Evolutionary conservation across 2,329 filamentous ascomycete genomes (phyloP).

Genomic region (Aspergillus proliferans): DNA sequence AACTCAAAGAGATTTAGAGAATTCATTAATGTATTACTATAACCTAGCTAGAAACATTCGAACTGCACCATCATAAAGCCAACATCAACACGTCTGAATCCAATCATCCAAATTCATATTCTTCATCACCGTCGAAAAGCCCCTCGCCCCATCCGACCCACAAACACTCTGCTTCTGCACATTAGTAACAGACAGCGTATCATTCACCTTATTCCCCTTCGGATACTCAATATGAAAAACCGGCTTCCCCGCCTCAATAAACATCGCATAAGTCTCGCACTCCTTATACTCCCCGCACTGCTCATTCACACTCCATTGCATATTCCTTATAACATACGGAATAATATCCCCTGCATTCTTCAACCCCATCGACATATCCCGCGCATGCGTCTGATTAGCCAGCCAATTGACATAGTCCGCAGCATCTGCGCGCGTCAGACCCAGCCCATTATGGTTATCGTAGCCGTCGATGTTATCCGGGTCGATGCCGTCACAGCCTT

Average conservation of each 20-base stretch:
- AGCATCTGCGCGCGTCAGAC: conserved; percentile 51
- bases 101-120: conserved; percentile 59
- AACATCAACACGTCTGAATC: conserved; percentile 50
- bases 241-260: conserved; percentile 57
- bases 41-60: too few relatives aligned
- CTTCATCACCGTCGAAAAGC: conserved; percentile 62
- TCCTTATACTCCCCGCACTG: conserved; percentile 58
- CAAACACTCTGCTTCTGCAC: conserved; percentile 41
- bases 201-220: conserved; percentile 39
- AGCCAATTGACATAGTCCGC: conserved; percentile 58
- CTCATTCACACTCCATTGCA: conserved; percentile 65
- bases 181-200: conserved; percentile 26
- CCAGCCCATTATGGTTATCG: conserved; percentile 58
- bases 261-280: conserved; percentile 53
- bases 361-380: conserved; percentile 57
- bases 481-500: conserved; percentile 64
- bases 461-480: conserved; percentile 67
- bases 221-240: conserved; percentile 72
- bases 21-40: too few relatives aligned
- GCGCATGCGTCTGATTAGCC: conserved; percentile 46
- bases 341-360: conserved; percentile 64
- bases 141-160: conserved; percentile 38
- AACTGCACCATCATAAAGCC: too few relatives aligned
- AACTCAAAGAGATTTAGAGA: too few relatives aligned
- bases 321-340: conserved; percentile 40